Evolutionary conservation across 2,329 filamentous ascomycete genomes (phyloP), one percentile per base, ranked within the genome.

Genomic region (Hymenotorrendiella dingleyae): DNA sequence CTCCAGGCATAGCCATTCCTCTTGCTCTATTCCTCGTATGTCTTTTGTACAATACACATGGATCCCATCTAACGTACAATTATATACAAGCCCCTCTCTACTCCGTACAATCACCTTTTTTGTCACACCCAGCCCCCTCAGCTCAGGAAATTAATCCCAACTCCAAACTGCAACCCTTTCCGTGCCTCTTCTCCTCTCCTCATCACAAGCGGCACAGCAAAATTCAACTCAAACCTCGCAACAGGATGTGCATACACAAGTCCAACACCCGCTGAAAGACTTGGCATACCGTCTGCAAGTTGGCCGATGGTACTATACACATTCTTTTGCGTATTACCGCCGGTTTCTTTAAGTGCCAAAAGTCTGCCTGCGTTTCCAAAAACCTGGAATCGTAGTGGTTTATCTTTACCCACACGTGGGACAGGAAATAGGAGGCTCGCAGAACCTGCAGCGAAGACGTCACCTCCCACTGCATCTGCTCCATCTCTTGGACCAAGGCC

Each of bases 221-320:
- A 95, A 66, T 98, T 98, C 54, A 98, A 71, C 69, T 98, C 93
- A 52, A 98, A 96, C 43, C 93, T 72, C 9, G 93, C 93, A 16
- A 91, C 84, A 0, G 90, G 90, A 59, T 97, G 91, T 3, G 90
- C 93, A 62, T 98, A 98, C 1, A 98, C 90, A 17, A 98, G 69
- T 0, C 93, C 93, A 10, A 96, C 67, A 20, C 93, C 93, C 1
- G 88, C 91, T 2, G 91, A 84, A 24, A 89, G 71, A 61, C 87
- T 96, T 0, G 93, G 93, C 21, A 89, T 65, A 4, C 86, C 88
- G 40, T 81, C 84, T 16, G 74, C 70, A 12, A 97, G 67, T 48
- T 91, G 83, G 4, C 70, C 71, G 10, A 94, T 59, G 0, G 90
- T 88, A 28, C 68, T 68, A 40, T 67, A 51, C 35, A 74, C 59